A percentile compares a stretch with the other conserved stretches of the same genome.
Evolutionary conservation across 495 filamentous ascomycete species (phyloP).

Genomic region (Pyrenula massariospora): DNA sequence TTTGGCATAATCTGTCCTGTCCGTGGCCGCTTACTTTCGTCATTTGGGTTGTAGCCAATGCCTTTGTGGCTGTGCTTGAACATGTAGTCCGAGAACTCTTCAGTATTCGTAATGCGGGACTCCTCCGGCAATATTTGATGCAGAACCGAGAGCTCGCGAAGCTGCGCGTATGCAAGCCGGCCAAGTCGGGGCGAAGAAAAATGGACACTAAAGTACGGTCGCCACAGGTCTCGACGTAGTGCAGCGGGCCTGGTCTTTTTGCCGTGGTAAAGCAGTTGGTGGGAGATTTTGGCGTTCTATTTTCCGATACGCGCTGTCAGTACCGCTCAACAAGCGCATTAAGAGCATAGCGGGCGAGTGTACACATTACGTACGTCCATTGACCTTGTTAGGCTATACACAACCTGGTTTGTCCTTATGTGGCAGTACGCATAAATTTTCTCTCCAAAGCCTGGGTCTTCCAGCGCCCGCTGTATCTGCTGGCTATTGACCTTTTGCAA

Average conservation of each 20-base stretch:
- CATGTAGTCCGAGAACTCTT: conserved; percentile 38
- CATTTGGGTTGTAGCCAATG: background rate
- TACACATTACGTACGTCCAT: conserved; percentile 46
- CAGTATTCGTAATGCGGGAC: conserved; percentile 36
- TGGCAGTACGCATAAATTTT: conserved; percentile 79
- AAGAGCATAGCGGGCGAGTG: background rate
- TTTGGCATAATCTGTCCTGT: conserved; percentile 30
- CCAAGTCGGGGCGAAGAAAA: conserved; percentile 58
- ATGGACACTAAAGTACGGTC: conserved; percentile 62
- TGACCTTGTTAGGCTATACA: conserved; percentile 64
- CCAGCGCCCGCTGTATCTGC: conserved; percentile 34
- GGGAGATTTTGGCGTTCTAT: conserved; percentile 54
- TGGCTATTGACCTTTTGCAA: conserved; percentile 24
- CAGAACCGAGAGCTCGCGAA: conserved; percentile 62
- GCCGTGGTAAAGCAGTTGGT: conserved; percentile 77
- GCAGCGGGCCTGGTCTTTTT: conserved; percentile 73
- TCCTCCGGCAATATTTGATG: conserved; percentile 30
- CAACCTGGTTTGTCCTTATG: conserved; percentile 65
- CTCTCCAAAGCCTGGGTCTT: conserved; percentile 42
- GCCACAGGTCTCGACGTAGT: conserved; percentile 86
- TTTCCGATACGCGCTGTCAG: no score
- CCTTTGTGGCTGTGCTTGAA: conserved; percentile 44
- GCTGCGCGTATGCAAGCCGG: conserved; percentile 60
- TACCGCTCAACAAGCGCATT: conserved; percentile 2
- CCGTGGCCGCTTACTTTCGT: background rate